Conservation (phyloP, 306 rosid species). For the Argentina anserina region DNA sequence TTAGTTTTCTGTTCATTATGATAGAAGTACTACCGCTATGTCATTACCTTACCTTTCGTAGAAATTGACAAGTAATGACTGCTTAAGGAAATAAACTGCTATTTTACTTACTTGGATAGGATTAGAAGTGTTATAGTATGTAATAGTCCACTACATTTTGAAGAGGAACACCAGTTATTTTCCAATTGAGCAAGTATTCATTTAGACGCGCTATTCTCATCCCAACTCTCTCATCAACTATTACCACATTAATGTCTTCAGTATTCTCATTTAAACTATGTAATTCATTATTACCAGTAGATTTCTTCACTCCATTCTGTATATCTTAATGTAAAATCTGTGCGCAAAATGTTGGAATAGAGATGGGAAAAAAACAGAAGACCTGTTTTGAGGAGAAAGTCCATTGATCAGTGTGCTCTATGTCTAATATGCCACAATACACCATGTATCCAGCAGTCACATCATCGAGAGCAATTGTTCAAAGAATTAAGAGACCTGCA, state of each 20-base stretch:
- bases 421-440: slow-evolving; percentile 74
- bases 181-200: neutral
- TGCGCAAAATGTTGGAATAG: neutral
- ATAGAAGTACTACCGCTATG: neutral
- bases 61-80: neutral
- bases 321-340: neutral
- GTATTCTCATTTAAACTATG: neutral
- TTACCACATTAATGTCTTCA: neutral
- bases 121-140: neutral
- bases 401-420: slow-evolving; percentile 40
- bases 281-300: neutral
- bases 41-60: neutral
- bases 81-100: neutral
- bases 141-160: neutral
- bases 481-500: slow-evolving; percentile 46
- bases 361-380: neutral
- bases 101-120: neutral
- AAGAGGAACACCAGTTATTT: neutral
- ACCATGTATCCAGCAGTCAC: slow-evolving; percentile 62
- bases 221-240: neutral
- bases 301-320: neutral
- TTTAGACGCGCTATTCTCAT: no score
- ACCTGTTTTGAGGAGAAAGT: slow-evolving; percentile 15
- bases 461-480: slow-evolving; percentile 56
- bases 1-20: neutral